Base-by-base conservation (phyloP, 805 yeast species). In the Teunomyces funiuensis region DNA sequence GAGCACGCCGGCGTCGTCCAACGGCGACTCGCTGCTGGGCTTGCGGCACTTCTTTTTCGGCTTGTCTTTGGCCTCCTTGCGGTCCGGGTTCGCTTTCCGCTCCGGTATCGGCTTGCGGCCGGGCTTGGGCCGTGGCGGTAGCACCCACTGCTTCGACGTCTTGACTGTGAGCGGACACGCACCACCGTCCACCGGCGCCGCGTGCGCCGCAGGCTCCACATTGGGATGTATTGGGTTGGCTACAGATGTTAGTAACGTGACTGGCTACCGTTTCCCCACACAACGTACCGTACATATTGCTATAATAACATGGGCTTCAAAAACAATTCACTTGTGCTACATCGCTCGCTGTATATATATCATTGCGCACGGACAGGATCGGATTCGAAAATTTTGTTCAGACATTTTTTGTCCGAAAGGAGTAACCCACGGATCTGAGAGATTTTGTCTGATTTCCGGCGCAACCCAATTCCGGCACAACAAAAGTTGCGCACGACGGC, bases 81-180 rank as follows among this genome's bases (percentile, higher is more conserved):
- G n/a, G n/a, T n/a, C n/a, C 5, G 20, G 17, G 20, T 40, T 22
- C 27, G 44, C 41, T 23, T 42, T 39, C 27, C 40, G 39, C 14
- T 23, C 41, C 14, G 41, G 25, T 17, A 45, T 38, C 26, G 81
- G 82, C 50, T 78, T 79, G 38, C 82, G 65, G 15, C 85, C 86
- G 0, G 86, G 85, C 50, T 85, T 83, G 18, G 95, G 93, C 49
- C 93, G 71, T 8, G 95, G 95, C 2, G 95, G 95, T 22, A 85
- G 65, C 6, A 84, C 89, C 90, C 93, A 88, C 55, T 80, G 82
- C 55, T 83, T 83, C 39, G 89, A 83, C 1, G 91, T 82, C 51
- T 73, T 79, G 40, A 55, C 60, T 42, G 37, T 42, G 20, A 40
- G 36, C 8, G 45, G 45, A 16, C 36, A 41, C 14, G 38, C 14